Percentiles rank a stretch among this genome's conserved stretches.
These are phyloP conservation scores for Ramularia collo-cygni DNA, from an alignment of 2,329 filamentous ascomycete species.

Conservation along the genomic window DNA sequence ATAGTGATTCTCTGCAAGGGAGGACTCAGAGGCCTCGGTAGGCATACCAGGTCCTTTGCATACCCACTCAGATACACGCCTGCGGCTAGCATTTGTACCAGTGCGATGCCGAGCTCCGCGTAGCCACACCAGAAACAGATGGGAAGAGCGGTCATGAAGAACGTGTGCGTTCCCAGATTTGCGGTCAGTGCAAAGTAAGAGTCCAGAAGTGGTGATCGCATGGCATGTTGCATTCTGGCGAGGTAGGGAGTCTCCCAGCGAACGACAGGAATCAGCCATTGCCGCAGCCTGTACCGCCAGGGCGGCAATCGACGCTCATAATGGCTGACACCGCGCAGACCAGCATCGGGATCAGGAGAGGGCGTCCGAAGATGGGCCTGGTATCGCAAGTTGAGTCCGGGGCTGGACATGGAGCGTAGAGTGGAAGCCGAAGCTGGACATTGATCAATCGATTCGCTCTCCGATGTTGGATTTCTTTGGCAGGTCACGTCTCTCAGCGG, in stretches of 20 bases:
- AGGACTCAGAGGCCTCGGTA: constrained; percentile 85
- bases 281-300: constrained; percentile 84
- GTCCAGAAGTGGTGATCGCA: constrained; percentile 79
- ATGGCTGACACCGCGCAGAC: constrained; percentile 67
- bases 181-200: constrained; percentile 96
- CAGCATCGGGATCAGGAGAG: constrained; percentile 54
- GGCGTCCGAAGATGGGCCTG: constrained; percentile 24
- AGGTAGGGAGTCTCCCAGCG: constrained; percentile 95
- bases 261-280: constrained; percentile 75
- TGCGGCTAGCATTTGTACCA: constrained; percentile 56
- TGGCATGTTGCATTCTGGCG: constrained; percentile 70
- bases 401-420: constrained; percentile 16
- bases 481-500: too few relatives aligned
- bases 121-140: constrained; percentile 97
- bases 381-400: constrained; percentile 13
- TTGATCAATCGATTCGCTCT: background rate
- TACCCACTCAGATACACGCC: constrained; percentile 72
- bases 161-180: constrained; percentile 94
- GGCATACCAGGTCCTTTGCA: constrained; percentile 86
- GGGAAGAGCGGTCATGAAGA: constrained; percentile 94
- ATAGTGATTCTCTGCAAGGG: constrained; percentile 92
- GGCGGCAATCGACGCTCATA: constrained; percentile 61
- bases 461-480: too few relatives aligned
- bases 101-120: constrained; percentile 71
- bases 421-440: constrained; percentile 14